Percentiles rank a stretch among this genome's conserved stretches.
phyloP scores from a whole-genome alignment of 257 asterid genomes.

The Penstemon newberryi region DNA sequence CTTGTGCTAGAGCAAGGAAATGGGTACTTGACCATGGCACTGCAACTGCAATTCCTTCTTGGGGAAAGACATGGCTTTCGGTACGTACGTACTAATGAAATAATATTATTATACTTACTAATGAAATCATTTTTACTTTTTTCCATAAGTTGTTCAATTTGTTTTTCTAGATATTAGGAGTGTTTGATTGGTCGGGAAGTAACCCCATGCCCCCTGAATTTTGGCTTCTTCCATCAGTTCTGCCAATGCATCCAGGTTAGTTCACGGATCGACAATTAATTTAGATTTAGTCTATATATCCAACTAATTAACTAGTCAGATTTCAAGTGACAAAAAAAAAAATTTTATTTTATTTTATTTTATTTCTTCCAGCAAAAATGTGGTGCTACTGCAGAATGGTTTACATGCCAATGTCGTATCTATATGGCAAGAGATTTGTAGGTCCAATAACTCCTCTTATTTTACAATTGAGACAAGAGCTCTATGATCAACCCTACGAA shows the following conservation, averaged over 20 bases:
- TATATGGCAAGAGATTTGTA: slow-evolving; percentile 71
- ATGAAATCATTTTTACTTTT: too few species aligned
- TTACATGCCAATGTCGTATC: slow-evolving; percentile 82
- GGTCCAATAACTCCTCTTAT: slow-evolving; percentile 73
- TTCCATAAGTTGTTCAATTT: not conserved
- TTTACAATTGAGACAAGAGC: slow-evolving; percentile 57
- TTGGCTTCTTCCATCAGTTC: slow-evolving; percentile 75
- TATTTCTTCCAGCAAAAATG: slow-evolving; percentile 52
- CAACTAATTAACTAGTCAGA: too few species aligned
- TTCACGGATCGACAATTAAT: not conserved
- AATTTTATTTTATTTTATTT: too few species aligned
- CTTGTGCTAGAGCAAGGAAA: slow-evolving; percentile 65
- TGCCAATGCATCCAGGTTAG: slow-evolving; percentile 80
- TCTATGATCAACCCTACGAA: slow-evolving; percentile 58
- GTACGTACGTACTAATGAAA: slow-evolving; percentile 16
- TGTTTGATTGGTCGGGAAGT: slow-evolving; percentile 70
- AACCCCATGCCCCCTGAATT: slow-evolving; percentile 85
- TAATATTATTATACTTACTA: too few species aligned
- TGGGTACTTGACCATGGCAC: slow-evolving; percentile 86
- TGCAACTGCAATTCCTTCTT: slow-evolving; percentile 64
- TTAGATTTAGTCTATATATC: not conserved
- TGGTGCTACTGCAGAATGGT: slow-evolving; percentile 81
- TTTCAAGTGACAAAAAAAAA: not conserved
- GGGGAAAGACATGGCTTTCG: slow-evolving; percentile 88
- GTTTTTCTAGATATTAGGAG: slow-evolving; percentile 54